A percentile compares a stretch with the other conserved stretches of the same genome.
These are phyloP conservation scores for Populus pruinosa DNA, from an alignment of 345 rosid genomes.

Conservation along the genomic window DNA sequence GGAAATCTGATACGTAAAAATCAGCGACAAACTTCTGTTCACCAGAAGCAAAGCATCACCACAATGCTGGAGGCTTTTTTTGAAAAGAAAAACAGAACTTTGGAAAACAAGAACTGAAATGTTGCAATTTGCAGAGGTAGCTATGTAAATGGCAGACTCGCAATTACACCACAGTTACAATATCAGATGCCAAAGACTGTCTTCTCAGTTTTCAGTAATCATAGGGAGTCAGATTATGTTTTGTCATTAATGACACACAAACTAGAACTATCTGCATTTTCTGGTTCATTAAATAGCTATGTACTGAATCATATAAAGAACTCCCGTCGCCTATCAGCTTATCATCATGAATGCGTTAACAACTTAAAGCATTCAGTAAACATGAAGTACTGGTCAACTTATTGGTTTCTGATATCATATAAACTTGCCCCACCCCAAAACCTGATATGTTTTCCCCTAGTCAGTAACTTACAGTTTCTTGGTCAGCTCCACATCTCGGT, in stretches of 20 bases:
- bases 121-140: not conserved
- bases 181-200: not conserved
- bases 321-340: not conserved
- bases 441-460: not conserved
- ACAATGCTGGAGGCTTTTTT: not conserved
- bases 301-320: not conserved
- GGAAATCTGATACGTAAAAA: conserved; percentile 91
- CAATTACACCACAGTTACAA: not conserved
- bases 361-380: not conserved
- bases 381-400: not conserved
- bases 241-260: not conserved
- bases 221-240: not conserved
- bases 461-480: not conserved
- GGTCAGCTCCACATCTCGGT: not conserved
- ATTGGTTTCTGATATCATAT: not conserved
- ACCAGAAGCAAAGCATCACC: conserved; percentile 12
- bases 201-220: not conserved
- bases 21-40: conserved; percentile 81
- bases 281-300: not conserved
- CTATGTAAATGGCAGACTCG: not conserved
- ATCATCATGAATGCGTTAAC: not conserved
- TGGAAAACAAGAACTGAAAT: not conserved
- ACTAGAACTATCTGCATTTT: not conserved
- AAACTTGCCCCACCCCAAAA: not conserved
- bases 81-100: not conserved